These are phyloP conservation scores for Butyriboletus regius DNA, from an alignment of 1,284 basidiomycete genomes.

Conservation along the genomic window DNA sequence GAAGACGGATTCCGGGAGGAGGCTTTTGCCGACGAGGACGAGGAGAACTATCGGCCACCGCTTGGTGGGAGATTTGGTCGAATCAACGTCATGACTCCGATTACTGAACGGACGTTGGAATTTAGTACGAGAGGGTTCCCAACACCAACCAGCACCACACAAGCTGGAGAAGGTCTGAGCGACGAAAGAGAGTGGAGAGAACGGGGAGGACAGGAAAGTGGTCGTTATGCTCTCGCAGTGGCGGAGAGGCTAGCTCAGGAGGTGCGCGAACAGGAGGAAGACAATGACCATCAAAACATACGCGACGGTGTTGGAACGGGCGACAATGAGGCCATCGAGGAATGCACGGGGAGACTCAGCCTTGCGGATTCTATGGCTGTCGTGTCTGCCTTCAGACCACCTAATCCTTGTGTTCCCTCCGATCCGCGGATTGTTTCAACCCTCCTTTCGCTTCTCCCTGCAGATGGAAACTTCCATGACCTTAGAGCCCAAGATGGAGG, in stretches of 20 bases:
- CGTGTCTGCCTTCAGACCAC: conserved; percentile 57
- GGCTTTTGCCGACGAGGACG: conserved; percentile 28
- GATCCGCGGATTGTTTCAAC: conserved; percentile 60
- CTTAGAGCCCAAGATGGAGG: conserved; percentile 47
- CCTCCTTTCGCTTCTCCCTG: conserved; percentile 62
- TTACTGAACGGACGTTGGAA: conserved; percentile 86
- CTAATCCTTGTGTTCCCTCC: conserved; percentile 87
- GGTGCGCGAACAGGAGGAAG: conserved; percentile 33
- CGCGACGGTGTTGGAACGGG: conserved; percentile 30
- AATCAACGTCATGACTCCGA: conserved; percentile 88
- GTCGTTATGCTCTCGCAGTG: conserved; percentile 44
- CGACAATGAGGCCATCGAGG: conserved; percentile 36
- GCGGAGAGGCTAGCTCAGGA: conserved; percentile 55
- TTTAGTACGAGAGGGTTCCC: conserved; percentile 52
- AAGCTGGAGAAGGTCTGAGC: conserved; percentile 21
- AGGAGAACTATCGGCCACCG: conserved; percentile 38
- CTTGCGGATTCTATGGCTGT: conserved; percentile 57
- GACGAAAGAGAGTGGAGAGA: conserved; percentile 21
- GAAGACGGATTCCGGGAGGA: conserved; percentile 26
- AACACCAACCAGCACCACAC: conserved; percentile 27
- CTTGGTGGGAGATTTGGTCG: conserved; percentile 67
- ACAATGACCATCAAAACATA: conserved; percentile 13
- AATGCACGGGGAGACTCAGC: conserved; percentile 55
- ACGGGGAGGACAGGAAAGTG: conserved; percentile 27
- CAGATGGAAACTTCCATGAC: conserved; percentile 64